These are phyloP conservation scores for Starmerella potacharoeniae DNA, from an alignment of 805 yeast species.

Conservation along the genomic window DNA sequence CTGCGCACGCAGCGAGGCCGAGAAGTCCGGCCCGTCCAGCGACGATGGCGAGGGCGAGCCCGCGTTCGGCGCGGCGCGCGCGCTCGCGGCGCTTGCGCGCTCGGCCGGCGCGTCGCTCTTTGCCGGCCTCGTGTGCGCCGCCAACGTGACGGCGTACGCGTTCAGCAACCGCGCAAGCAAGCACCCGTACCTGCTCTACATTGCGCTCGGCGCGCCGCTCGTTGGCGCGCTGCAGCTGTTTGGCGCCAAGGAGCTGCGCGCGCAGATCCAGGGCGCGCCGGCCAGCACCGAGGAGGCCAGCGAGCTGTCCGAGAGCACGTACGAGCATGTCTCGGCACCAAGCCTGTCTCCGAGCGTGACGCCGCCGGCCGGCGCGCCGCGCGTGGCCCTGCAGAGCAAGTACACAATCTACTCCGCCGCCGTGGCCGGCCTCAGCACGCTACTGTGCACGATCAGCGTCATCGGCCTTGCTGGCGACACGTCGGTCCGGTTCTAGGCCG, in stretches of 20 bases:
- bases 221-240: constrained; percentile 23
- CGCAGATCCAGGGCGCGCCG: constrained; percentile 7
- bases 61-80: background rate
- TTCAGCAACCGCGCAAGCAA: constrained; percentile 23
- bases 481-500: constrained; percentile 4
- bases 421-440: constrained; percentile 21
- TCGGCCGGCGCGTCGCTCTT: constrained; percentile 15
- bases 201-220: constrained; percentile 27
- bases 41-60: background rate
- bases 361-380: background rate
- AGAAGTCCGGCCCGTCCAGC: background rate
- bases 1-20: background rate
- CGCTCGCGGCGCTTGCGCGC: background rate
- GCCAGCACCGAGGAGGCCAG: constrained; percentile 7
- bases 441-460: constrained; percentile 18
- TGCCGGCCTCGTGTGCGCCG: constrained; percentile 20
- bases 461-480: constrained; percentile 24
- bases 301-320: constrained; percentile 15
- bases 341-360: background rate
- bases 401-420: constrained; percentile 18
- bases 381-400: constrained; percentile 13
- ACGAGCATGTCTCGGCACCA: constrained; percentile 14
- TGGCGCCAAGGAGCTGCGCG: constrained; percentile 21
- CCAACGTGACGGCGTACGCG: constrained; percentile 24
- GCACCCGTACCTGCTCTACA: constrained; percentile 30